phyloP scores from a whole-genome alignment of 257 asterid genomes.

The Rehmannia glutinosa region DNA sequence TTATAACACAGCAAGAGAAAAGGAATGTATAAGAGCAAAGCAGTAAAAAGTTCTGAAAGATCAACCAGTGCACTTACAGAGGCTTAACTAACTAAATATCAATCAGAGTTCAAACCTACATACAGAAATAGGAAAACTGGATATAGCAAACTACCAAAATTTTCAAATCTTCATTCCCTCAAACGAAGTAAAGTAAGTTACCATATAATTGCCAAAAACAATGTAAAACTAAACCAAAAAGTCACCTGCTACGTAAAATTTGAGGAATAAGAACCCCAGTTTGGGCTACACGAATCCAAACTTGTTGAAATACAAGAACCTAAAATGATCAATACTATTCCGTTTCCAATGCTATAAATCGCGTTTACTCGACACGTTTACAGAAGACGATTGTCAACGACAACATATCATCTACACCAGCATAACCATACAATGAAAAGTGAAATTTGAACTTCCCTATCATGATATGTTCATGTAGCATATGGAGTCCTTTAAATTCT shows the following conservation, averaged over 20 bases:
- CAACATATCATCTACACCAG: neutral
- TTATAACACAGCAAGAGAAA: neutral
- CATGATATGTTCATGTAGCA: slow-evolving; percentile 1
- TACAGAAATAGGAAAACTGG: neutral
- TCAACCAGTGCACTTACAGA: neutral
- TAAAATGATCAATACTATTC: neutral
- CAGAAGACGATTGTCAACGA: slow-evolving; percentile 3
- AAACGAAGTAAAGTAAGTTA: neutral
- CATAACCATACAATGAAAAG: neutral
- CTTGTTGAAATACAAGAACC: neutral
- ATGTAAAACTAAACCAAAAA: neutral
- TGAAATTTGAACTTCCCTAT: neutral
- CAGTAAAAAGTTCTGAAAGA: slow-evolving; percentile 1
- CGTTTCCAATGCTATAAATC: neutral
- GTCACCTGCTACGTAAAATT: neutral
- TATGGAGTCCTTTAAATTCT: slow-evolving; percentile 4
- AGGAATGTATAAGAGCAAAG: neutral
- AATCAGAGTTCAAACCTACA: neutral
- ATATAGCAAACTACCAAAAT: neutral
- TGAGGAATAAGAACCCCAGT: neutral
- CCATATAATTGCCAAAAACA: neutral
- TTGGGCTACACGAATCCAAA: neutral
- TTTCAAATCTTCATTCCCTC: neutral
- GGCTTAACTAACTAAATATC: neutral
- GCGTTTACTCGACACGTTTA: neutral